Evolutionary conservation across 345 rosid genomes (phyloP), one percentile per base, ranked within the genome.

Genomic region (Citrus reticulata): DNA sequence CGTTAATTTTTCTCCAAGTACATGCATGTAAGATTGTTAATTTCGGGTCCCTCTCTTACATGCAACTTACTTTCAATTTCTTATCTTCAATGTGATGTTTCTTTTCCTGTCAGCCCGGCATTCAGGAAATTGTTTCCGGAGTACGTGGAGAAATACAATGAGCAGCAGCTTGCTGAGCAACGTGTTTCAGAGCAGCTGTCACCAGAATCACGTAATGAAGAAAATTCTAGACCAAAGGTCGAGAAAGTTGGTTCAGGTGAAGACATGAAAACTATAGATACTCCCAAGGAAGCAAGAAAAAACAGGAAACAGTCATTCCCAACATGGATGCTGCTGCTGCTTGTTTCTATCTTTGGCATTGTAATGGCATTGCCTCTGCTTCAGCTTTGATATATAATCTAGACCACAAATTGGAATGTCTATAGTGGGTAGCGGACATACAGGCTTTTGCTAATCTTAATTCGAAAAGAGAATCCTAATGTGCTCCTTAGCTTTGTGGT

Each of bases 341-440:
- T 97, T 82, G 86, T 97, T 76, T 97, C 98, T 9, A 86, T 93
- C 80, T 91, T 94, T 40, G 98, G 99, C 42, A 76, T 94, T 24
- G 97, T 97, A 74, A 97, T 97, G 99, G 95, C 99, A 2, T 84
- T 97, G 85, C 99, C 99, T 32, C 85, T 97, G 81, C 98, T 97
- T 75, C 98, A 97, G 80, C 95, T 92, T 79, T 94, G 86, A 92
- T 17, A 54, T 30, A 92, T 30, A 22, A 7, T n/a, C n/a, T 7
- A 37, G 54, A 57, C 62, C 42, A 61, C 57, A 37, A 58, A 74
- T 60, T 35, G 79, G 57, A 58, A 80, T 75, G 13, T 63, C 59
- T 68, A 68, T 73, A 82, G 65, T 59, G 73, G 63, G 78, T 83
- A 77, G 87, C 64, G 54, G 66, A 51, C 54, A 69, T 72, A 69